Evolutionary conservation across 148 eudicot genomes (phyloP).

Genomic region (Euryodendron excelsum): DNA sequence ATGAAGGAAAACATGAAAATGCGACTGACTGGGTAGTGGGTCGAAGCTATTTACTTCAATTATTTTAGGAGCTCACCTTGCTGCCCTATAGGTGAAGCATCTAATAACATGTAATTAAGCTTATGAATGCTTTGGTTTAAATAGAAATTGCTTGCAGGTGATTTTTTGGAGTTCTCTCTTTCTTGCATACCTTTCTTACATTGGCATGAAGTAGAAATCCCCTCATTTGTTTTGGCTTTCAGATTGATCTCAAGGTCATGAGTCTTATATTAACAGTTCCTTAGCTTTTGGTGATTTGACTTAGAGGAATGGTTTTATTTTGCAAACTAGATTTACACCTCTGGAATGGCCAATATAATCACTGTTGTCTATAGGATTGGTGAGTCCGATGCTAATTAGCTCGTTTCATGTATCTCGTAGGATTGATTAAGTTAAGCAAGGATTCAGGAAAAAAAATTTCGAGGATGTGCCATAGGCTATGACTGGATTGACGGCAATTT

Average conservation of each 20-base stretch:
- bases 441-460: no score
- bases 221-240: no score
- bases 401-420: no score
- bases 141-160: neutral
- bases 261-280: no score
- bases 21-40: neutral
- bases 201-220: neutral
- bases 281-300: no score
- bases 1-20: neutral
- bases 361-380: no score
- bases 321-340: no score
- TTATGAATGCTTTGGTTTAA: neutral
- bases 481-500: neutral
- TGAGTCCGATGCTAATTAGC: no score
- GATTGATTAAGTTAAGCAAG: no score
- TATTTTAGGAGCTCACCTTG: constrained; percentile 10
- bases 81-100: neutral
- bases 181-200: neutral
- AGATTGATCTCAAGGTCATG: no score
- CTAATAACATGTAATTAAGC: neutral
- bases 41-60: constrained; percentile 9
- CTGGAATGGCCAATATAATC: no score
- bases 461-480: neutral
- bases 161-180: neutral
- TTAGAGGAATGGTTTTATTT: no score